Percentiles rank a stretch among this genome's conserved stretches.
phyloP scores from a whole-genome alignment of 192 early-diverging fungal species.

The Dissophora globulifera region DNA sequence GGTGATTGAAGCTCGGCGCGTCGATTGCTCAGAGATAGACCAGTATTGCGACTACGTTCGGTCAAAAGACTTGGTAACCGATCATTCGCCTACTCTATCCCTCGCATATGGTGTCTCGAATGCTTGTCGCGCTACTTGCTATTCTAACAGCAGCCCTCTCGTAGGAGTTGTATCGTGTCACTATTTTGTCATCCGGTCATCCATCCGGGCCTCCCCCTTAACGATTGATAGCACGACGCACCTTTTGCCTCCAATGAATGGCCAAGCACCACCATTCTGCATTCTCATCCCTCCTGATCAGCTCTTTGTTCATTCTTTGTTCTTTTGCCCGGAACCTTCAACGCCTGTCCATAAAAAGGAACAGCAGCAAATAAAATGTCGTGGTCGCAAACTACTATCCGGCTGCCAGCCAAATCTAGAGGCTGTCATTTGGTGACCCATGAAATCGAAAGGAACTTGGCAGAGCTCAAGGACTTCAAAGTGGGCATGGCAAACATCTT shows the following conservation, averaged over 20 bases:
- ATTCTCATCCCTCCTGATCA: too few species aligned
- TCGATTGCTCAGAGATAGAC: constrained; percentile 5
- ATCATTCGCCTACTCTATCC: too few species aligned
- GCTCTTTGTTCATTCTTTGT: neutral
- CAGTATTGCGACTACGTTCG: constrained; percentile 37
- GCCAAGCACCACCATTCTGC: too few species aligned
- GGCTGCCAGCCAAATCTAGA: constrained; percentile 64
- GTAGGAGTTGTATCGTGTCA: neutral
- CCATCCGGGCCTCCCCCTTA: neutral
- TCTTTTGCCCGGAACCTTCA: neutral
- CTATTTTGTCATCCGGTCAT: too few species aligned
- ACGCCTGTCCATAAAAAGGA: neutral
- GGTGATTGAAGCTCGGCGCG: constrained; percentile 8
- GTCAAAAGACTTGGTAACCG: constrained; percentile 43
- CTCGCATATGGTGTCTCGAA: neutral
- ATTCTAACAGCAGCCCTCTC: too few species aligned
- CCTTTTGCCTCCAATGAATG: too few species aligned
- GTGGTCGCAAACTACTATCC: constrained; percentile 76
- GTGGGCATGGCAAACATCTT: constrained; percentile 90
- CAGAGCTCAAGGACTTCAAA: constrained; percentile 72
- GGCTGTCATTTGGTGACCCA: constrained; percentile 83
- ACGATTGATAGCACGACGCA: neutral
- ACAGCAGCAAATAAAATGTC: constrained; percentile 51
- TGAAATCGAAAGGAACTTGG: constrained; percentile 71
- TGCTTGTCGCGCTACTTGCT: neutral